Evolutionary conservation across 1,284 basidiomycete genomes (phyloP).

Genomic region (Leccinum proliferum): DNA sequence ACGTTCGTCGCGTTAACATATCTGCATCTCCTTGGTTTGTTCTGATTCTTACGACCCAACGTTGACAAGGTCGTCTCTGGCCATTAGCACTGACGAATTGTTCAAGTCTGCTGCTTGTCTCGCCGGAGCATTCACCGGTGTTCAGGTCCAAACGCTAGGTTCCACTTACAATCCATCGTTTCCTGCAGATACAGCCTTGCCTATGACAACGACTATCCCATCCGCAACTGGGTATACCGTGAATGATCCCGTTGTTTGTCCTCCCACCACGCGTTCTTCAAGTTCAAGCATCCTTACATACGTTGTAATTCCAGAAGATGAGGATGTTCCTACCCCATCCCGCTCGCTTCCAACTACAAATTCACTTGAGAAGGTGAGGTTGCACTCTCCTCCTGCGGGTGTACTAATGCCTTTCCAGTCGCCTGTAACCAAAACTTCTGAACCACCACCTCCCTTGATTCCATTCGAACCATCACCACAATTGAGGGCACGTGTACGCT

Average conservation of each 20-base stretch:
- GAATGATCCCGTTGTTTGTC: conserved; percentile 14
- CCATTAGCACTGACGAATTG: conserved; percentile 59
- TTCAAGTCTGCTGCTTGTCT: conserved; percentile 67
- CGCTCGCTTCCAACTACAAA: background rate
- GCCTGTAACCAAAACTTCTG: background rate
- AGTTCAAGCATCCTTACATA: conserved; percentile 4
- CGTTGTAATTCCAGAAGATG: conserved; percentile 7
- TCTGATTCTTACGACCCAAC: background rate
- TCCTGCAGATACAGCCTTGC: conserved; percentile 2
- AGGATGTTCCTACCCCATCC: background rate
- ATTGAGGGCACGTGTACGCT: too few relatives aligned
- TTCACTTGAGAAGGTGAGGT: background rate
- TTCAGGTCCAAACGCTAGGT: conserved; percentile 23
- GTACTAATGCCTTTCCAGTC: background rate
- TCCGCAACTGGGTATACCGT: background rate
- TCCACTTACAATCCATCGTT: conserved; percentile 21
- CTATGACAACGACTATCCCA: background rate
- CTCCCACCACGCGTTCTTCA: background rate
- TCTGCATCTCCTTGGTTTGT: background rate
- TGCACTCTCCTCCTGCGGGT: background rate
- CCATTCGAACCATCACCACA: too few relatives aligned
- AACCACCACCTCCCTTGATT: too few relatives aligned
- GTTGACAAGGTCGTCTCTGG: conserved; percentile 6
- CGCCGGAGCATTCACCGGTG: conserved; percentile 48
- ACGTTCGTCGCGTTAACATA: too few relatives aligned